phyloP scores from a whole-genome alignment of 345 rosid species.

The Viola odorata region DNA sequence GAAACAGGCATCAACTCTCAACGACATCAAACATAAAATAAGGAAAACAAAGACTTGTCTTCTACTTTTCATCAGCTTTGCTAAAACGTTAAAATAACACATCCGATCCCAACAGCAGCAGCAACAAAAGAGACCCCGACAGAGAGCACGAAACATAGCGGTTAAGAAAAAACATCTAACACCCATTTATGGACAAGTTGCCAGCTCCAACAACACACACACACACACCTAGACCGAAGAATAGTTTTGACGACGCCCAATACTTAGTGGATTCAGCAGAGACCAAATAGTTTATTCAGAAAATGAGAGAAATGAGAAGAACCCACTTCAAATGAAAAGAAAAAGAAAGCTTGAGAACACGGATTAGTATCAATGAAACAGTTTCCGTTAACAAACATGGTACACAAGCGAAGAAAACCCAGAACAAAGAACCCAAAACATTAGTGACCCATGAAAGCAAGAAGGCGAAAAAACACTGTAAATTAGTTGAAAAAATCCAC shows the following conservation, averaged over 20 bases:
- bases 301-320: conserved; percentile 11
- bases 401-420: background rate
- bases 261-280: conserved; percentile 9
- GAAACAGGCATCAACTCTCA: conserved; percentile 23
- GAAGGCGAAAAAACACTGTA: conserved; percentile 2
- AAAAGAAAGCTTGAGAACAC: background rate
- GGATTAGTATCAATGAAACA: conserved; percentile 31
- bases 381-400: conserved; percentile 8
- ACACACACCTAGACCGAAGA: conserved; percentile 4
- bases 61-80: conserved; percentile 40
- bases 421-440: no score
- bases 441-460: conserved; percentile 8
- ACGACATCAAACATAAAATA: conserved; percentile 16
- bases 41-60: conserved; percentile 27
- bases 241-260: background rate
- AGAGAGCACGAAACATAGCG: conserved; percentile 8
- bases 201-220: background rate
- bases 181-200: conserved; percentile 6
- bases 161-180: conserved; percentile 6
- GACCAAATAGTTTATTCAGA: conserved; percentile 19
- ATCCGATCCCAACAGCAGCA: conserved; percentile 29
- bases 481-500: background rate
- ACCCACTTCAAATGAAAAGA: conserved; percentile 4
- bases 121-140: conserved; percentile 6
- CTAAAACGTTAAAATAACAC: conserved; percentile 45